These are phyloP conservation scores for Stenogyne calaminthoides DNA, from an alignment of 305 asterid species.

Conservation along the genomic window DNA sequence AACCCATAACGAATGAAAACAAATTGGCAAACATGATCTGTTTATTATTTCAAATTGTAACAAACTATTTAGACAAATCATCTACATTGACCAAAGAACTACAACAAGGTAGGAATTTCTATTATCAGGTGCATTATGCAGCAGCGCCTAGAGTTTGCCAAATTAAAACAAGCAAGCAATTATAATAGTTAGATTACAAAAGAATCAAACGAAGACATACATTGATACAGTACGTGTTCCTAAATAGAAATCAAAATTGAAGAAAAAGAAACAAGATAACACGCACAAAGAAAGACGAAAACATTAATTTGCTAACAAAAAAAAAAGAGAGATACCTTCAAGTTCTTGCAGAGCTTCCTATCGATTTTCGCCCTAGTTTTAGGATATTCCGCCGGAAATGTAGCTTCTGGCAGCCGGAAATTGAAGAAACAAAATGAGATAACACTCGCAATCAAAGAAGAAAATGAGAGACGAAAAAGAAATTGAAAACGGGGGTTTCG, in stretches of 20 bases:
- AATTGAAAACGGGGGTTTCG: neutral
- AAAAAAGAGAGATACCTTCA: neutral
- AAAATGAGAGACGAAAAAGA: slow-evolving; percentile 27
- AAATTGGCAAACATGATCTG: neutral
- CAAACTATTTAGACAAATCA: neutral
- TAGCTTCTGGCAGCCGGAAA: neutral
- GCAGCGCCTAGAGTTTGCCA: neutral
- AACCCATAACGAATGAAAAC: neutral
- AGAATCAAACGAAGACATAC: neutral
- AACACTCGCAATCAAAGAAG: slow-evolving; percentile 11
- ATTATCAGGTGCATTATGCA: neutral
- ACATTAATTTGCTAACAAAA: too few relatives aligned
- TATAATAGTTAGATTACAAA: neutral
- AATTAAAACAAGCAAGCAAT: neutral
- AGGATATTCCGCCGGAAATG: neutral
- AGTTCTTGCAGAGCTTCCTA: neutral
- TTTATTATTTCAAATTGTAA: neutral
- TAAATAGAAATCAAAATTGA: neutral
- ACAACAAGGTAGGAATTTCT: neutral
- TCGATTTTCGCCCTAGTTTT: neutral
- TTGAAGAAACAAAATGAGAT: neutral
- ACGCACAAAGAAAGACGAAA: neutral
- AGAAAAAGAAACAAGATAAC: neutral
- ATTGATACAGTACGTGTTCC: neutral
- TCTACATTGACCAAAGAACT: neutral